Evolutionary conservation across 352 stramenopile species (phyloP), one percentile per base, ranked within the genome.

Genomic region (Pythium myriotylum): DNA sequence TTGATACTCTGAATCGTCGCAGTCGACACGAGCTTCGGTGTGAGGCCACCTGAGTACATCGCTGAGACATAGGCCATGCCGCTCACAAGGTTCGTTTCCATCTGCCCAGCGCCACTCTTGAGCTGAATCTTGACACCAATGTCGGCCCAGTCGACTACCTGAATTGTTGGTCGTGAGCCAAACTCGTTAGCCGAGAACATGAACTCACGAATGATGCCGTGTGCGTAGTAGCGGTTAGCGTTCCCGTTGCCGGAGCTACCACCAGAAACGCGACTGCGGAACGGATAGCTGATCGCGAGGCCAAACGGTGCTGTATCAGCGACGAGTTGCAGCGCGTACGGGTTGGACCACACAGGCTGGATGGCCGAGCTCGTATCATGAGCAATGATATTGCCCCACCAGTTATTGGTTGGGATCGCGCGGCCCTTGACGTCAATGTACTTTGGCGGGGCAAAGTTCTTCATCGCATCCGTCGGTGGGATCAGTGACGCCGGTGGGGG

Each of bases 341-440:
- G 81, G 45, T 88, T 88, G 40, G 73, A 70, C 78, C 81, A 88
- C 52, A 82, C 69, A 19, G 79, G 70, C 48, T 88, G 74, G 17
- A 78, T 71, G 37, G 48, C 33, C 12, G 50, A 45, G 54, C 70
- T 70, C 8, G 50, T 68, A 43, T 78, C 66, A 43, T 80, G 53
- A 9, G 70, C 77, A 53, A 91, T 91, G 52, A 88, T 74, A 65
- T 89, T 89, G 32, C 55, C 45, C 55, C 54, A 62, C 77, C 81
- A 91, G 47, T 83, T 79, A 61, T 88, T 91, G 24, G 81, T 91
- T 20, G 78, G 81, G 41, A 91, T 85, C 27, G 81, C 71, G 10
- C 29, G 29, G 29, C 10, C 10, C 29, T 35, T 35, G 29, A 35
- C 29, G 48, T 84, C 70, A 37, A 89, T 51, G 48, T 82, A 85